Evolutionary conservation across 2,329 filamentous ascomycete genomes (phyloP).

Genomic region (Lithohypha guttulata): DNA sequence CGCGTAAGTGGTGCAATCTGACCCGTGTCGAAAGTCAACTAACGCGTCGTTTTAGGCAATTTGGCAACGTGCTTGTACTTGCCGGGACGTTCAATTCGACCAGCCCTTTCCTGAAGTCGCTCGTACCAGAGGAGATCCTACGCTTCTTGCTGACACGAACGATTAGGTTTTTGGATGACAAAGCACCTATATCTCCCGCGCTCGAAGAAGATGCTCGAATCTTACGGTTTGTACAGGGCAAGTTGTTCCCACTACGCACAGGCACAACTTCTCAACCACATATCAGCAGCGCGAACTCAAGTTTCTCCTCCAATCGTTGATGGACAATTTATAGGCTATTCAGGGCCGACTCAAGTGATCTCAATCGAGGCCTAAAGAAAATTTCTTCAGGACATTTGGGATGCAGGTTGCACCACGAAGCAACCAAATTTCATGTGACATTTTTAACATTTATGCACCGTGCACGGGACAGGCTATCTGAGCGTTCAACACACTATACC

Average conservation of each 20-base stretch:
- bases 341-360: no score
- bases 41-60: conserved; percentile 56
- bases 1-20: conserved; percentile 55
- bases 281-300: conserved; percentile 1
- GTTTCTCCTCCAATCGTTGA: conserved; percentile 5
- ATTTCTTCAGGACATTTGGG: no score
- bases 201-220: conserved; percentile 65
- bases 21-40: conserved; percentile 15
- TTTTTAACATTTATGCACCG: no score
- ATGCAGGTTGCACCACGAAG: no score
- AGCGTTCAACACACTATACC: no score
- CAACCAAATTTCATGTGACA: no score
- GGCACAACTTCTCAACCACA: neutral
- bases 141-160: conserved; percentile 58
- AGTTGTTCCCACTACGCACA: conserved; percentile 26
- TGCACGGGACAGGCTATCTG: no score
- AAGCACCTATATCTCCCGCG: conserved; percentile 63
- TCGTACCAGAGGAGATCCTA: conserved; percentile 48
- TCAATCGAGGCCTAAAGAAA: no score
- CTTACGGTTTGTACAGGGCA: conserved; percentile 43
- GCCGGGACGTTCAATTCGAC: conserved; percentile 65
- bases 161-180: conserved; percentile 61
- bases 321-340: no score
- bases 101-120: conserved; percentile 39
- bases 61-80: conserved; percentile 88